Conservation (phyloP, 371 early-diverging fungal genomes). For the Haplosporangium sp. region DNA sequence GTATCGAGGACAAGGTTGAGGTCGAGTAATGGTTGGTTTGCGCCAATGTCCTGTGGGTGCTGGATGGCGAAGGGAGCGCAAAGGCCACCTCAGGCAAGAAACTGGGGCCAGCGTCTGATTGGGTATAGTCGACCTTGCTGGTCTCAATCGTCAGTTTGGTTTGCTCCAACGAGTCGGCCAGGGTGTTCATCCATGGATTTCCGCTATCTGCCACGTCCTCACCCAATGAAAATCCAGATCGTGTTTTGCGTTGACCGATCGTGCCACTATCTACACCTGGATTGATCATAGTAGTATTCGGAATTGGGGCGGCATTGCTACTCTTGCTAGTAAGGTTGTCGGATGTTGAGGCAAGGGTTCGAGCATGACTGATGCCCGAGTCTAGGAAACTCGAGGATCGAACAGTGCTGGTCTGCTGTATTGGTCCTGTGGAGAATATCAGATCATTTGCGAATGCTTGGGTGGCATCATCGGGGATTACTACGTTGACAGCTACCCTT, state of each 20-base stretch:
- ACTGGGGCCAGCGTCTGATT: conserved; percentile 13
- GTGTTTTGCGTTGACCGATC: conserved; percentile 9
- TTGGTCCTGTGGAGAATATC: conserved; percentile 25
- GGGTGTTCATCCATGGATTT: conserved; percentile 47
- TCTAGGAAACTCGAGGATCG: conserved; percentile 38
- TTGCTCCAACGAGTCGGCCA: conserved; percentile 34
- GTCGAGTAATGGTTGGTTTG: conserved; percentile 6
- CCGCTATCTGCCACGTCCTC: conserved; percentile 45
- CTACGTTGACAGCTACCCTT: conserved; percentile 12
- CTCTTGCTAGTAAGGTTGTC: not conserved
- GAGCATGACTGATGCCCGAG: conserved; percentile 16
- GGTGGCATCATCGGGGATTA: conserved; percentile 44
- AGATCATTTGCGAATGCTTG: conserved; percentile 42
- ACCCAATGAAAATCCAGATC: conserved; percentile 41
- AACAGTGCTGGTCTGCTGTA: not conserved
- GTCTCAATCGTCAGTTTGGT: conserved; percentile 11
- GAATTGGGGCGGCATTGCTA: no score
- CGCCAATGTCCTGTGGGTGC: not conserved
- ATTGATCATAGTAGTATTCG: not conserved
- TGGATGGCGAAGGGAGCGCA: not conserved
- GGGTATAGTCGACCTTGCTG: conserved; percentile 37
- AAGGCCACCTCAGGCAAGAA: conserved; percentile 21
- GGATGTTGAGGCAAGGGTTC: not conserved
- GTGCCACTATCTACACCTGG: conserved; percentile 20
- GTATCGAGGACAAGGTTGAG: conserved; percentile 3